phyloP scores from a whole-genome alignment of 305 asterid genomes.

The Euphrasia arctica region DNA sequence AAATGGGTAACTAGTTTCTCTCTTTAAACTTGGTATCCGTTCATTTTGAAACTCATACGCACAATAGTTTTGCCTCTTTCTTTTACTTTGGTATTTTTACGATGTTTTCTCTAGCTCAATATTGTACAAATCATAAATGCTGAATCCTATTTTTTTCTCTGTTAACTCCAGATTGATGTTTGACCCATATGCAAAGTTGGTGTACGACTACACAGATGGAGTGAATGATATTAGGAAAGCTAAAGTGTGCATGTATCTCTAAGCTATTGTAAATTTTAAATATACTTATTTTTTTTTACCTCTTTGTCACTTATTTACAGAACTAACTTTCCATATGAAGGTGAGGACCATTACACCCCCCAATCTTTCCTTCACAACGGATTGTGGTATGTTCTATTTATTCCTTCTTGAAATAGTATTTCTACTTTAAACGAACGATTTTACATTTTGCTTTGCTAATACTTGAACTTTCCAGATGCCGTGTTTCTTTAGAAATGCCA shows the following conservation, averaged over 20 bases:
- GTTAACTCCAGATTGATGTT: conserved; percentile 67
- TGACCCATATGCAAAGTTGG: conserved; percentile 78
- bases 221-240: conserved; percentile 81
- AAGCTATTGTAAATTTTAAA: conserved; percentile 29
- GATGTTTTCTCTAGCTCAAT: neutral
- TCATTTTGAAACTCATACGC: conserved; percentile 18
- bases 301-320: conserved; percentile 30
- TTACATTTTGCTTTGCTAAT: conserved; percentile 7
- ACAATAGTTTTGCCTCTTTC: neutral
- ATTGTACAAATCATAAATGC: conserved; percentile 6
- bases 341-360: conserved; percentile 76
- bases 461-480: neutral
- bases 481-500: conserved; percentile 4
- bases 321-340: conserved; percentile 38
- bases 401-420: conserved; percentile 20
- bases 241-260: conserved; percentile 88
- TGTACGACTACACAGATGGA: conserved; percentile 88
- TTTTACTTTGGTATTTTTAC: neutral
- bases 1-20: conserved; percentile 59
- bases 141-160: conserved; percentile 17
- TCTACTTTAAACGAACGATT: conserved; percentile 14
- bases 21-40: conserved; percentile 27
- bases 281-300: conserved; percentile 18
- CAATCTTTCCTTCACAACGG: conserved; percentile 65
- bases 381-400: conserved; percentile 56